Evolutionary conservation across 2,329 filamentous ascomycete genomes (phyloP).

Genomic region (Fusarium chlamydosporum): DNA sequence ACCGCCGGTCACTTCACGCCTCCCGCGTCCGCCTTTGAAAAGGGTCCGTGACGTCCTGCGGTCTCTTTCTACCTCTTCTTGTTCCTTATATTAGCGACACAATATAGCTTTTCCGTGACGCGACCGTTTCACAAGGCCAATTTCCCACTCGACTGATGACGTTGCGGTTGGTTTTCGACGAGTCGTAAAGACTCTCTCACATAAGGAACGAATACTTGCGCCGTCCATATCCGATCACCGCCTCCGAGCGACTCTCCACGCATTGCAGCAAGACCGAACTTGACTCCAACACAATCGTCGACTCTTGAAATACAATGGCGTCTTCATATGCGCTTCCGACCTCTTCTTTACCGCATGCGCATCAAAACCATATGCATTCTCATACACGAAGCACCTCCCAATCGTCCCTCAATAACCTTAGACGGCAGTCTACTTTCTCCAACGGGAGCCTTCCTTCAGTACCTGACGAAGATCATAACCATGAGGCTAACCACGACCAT

Average conservation of each 20-base stretch:
- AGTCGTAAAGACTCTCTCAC: conserved; percentile 41
- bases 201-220: conserved; percentile 35
- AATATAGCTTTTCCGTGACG: conserved; percentile 30
- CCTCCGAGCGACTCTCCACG: conserved; percentile 11
- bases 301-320: conserved; percentile 57
- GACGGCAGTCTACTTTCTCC: conserved; percentile 53
- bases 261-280: conserved; percentile 13
- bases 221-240: conserved; percentile 40
- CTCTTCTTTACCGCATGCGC: conserved; percentile 63
- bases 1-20: conserved; percentile 36
- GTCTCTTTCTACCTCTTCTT: conserved; percentile 20
- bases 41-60: conserved; percentile 43
- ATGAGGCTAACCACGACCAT: conserved; percentile 47
- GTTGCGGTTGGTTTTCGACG: conserved; percentile 45
- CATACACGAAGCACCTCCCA: conserved; percentile 58
- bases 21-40: conserved; percentile 28
- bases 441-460: conserved; percentile 53
- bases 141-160: conserved; percentile 46
- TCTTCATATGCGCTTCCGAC: conserved; percentile 69
- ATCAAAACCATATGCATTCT: conserved; percentile 60
- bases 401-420: conserved; percentile 58
- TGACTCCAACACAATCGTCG: conserved; percentile 17
- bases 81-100: conserved; percentile 18
- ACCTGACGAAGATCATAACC: conserved; percentile 53
- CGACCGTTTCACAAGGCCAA: conserved; percentile 17